A percentile compares a stretch with the other conserved stretches of the same genome.
These are phyloP conservation scores for Biscogniauxia sp. DNA, from an alignment of 2,329 filamentous ascomycete species.

Conservation along the genomic window DNA sequence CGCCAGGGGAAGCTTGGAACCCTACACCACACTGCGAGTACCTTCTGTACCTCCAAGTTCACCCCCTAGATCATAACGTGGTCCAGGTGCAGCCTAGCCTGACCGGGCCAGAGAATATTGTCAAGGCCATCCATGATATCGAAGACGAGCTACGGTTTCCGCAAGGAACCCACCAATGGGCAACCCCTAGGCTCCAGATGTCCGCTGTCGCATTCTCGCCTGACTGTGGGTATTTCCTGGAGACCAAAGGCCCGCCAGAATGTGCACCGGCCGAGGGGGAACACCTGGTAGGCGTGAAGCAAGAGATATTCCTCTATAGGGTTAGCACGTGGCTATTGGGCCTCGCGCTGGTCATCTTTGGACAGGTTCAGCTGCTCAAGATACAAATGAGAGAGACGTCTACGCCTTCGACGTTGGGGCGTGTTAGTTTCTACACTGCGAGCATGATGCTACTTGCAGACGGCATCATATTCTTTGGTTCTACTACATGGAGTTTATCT, in stretches of 20 bases:
- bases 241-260: constrained; percentile 60
- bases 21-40: constrained; percentile 82
- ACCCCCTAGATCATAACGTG: constrained; percentile 47
- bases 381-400: constrained; percentile 64
- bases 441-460: constrained; percentile 63
- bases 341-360: constrained; percentile 55
- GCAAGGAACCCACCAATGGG: constrained; percentile 54
- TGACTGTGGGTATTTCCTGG: constrained; percentile 65
- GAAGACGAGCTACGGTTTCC: constrained; percentile 63
- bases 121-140: constrained; percentile 49
- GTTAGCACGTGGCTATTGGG: constrained; percentile 59
- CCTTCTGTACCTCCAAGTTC: constrained; percentile 79
- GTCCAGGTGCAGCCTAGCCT: constrained; percentile 33
- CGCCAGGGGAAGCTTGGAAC: constrained; percentile 54
- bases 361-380: constrained; percentile 62
- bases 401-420: constrained; percentile 65
- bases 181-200: constrained; percentile 57
- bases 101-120: constrained; percentile 34
- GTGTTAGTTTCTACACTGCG: constrained; percentile 63
- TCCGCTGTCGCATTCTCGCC: constrained; percentile 65
- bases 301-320: constrained; percentile 55
- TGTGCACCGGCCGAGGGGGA: constrained; percentile 49
- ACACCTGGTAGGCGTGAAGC: constrained; percentile 60
- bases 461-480: constrained; percentile 56
- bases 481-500: constrained; percentile 55